Evolutionary conservation across 2,329 filamentous ascomycete species (phyloP), one percentile per base, ranked within the genome.

Genomic region (Trichoderma asperellum): DNA sequence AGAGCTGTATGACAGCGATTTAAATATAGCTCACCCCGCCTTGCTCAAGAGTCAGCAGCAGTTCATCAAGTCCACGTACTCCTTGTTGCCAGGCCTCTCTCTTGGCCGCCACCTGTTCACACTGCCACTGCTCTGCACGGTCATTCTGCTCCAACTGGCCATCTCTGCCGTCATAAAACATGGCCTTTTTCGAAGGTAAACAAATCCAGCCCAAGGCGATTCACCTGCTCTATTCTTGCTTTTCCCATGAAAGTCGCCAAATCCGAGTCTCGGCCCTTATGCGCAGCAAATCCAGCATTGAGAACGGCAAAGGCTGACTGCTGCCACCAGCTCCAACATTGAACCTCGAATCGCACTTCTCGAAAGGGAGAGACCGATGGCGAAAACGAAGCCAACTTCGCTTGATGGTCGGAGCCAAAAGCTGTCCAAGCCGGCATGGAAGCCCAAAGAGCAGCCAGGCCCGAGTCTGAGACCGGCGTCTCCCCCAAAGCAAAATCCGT

Each of bases 401-500:
- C 76, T 76, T 37, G 77, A 77, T 61, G 76, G 75, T 37, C 75
- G 73, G 65, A 61, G 58, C 27, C 69, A 68, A 21, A 73, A 68
- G 66, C 55, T 57, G 2, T 55, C 32, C n/a, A 69, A 24, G 27
- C 29, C 40, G 27, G 37, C 32, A 12, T 47, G 21, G 56, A 76
- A 73, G n/a, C 49, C 56, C 47, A 58, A 68, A 72, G 67, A 47
- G 56, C 21, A 56, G 49, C 21, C 18, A 32, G 49, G 49, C 7
- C 47, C 72, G 40, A 72, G 70, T 14, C 70, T 79, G 18, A 75
- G 73, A 32, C 78, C 78, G 40, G 78, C 78, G 5, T 79, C 77
- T 4, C 77, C 78, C 7, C 78, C 78, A 6, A 77, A 74, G 57
- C 71, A 71, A 5, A 80, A 78, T 68, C 78, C 78, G 34, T 80